These are phyloP conservation scores for Populus nigra DNA, from an alignment of 345 rosid genomes.

Conservation along the genomic window DNA sequence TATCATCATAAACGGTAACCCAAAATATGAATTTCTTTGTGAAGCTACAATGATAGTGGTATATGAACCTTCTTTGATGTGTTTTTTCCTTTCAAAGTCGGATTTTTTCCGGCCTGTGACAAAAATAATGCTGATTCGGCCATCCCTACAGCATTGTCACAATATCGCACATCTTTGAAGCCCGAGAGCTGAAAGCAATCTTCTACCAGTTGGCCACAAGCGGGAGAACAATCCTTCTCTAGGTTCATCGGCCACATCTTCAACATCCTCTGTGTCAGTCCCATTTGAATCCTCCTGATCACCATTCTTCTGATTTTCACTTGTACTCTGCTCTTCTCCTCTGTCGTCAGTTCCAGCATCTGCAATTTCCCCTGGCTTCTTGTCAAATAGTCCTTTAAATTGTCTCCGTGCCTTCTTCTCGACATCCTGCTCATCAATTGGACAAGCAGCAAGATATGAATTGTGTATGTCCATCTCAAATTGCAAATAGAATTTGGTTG, in stretches of 20 bases:
- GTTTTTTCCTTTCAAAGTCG: background rate
- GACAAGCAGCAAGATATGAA: background rate
- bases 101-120: background rate
- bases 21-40: background rate
- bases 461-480: background rate
- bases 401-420: slow-evolving; percentile 75
- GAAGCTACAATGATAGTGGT: background rate
- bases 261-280: slow-evolving; percentile 20
- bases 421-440: slow-evolving; percentile 49
- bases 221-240: slow-evolving; percentile 39
- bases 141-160: slow-evolving; percentile 13
- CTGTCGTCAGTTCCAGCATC: slow-evolving; percentile 24
- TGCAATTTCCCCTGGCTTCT: slow-evolving; percentile 84
- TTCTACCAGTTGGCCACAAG: slow-evolving; percentile 49
- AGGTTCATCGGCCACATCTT: slow-evolving; percentile 27
- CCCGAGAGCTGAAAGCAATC: slow-evolving; percentile 41
- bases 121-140: background rate
- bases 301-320: slow-evolving; percentile 18
- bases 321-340: slow-evolving; percentile 16
- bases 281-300: slow-evolving; percentile 23
- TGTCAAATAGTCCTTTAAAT: slow-evolving; percentile 91
- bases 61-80: background rate
- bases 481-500: background rate
- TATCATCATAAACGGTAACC: background rate
- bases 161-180: slow-evolving; percentile 49